Percentiles rank a stretch among this genome's conserved stretches.
Evolutionary conservation across 1,139 yeast species (phyloP).

Genomic region (Nakaseomyces sp.): DNA sequence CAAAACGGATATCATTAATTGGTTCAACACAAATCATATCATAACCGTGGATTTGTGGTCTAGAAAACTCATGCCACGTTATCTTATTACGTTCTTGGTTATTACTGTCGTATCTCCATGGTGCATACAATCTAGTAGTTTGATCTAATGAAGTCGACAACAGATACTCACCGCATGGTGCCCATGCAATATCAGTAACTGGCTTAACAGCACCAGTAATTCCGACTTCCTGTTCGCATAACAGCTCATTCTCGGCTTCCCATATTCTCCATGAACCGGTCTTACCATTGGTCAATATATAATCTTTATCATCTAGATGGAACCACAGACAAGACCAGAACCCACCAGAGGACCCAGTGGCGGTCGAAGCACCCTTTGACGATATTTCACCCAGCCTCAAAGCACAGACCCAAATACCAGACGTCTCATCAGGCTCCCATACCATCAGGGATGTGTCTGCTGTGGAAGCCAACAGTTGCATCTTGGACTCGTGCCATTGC

Average conservation of each 20-base stretch:
- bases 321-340: conserved; percentile 91
- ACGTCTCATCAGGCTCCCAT: conserved; percentile 84
- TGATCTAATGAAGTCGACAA: conserved; percentile 80
- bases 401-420: conserved; percentile 87
- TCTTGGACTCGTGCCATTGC: conserved; percentile 63
- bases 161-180: conserved; percentile 55
- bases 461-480: conserved; percentile 70
- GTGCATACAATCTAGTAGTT: conserved; percentile 77
- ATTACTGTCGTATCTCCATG: conserved; percentile 38
- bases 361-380: conserved; percentile 94
- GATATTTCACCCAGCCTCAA: conserved; percentile 84
- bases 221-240: conserved; percentile 52
- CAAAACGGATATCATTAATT: conserved; percentile 53
- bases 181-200: conserved; percentile 79
- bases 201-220: conserved; percentile 69
- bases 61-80: conserved; percentile 83
- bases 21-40: conserved; percentile 84
- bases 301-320: conserved; percentile 36
- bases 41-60: conserved; percentile 98
- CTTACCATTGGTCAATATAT: conserved; percentile 71
- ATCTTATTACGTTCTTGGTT: conserved; percentile 25
- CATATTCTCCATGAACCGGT: conserved; percentile 91
- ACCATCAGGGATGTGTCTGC: conserved; percentile 92
- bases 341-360: conserved; percentile 97
- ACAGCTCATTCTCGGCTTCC: conserved; percentile 34